These are phyloP conservation scores for Pseudogymnoascus sp. DNA, from an alignment of 2,329 filamentous ascomycete species.

Conservation along the genomic window DNA sequence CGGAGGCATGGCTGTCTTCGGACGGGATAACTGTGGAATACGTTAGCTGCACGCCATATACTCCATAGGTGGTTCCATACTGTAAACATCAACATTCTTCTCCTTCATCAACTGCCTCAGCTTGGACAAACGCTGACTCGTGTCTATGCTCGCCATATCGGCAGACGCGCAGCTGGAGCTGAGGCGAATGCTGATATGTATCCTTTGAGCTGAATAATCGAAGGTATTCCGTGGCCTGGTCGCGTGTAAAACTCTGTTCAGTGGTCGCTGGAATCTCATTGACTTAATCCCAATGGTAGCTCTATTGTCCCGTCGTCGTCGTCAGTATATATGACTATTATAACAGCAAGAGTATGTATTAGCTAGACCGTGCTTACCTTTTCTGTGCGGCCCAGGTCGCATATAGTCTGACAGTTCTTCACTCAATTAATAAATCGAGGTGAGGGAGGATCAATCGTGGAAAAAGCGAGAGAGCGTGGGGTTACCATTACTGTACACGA, in stretches of 20 bases:
- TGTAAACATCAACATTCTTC: constrained; percentile 81
- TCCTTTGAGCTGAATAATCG: not conserved
- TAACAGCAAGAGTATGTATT: not conserved
- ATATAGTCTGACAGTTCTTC: not conserved
- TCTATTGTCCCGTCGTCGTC: not conserved
- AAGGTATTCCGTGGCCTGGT: not conserved
- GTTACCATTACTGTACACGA: constrained; percentile 6
- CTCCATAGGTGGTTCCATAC: constrained; percentile 43
- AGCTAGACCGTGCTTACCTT: not conserved
- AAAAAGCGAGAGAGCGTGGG: not conserved
- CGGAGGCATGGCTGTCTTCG: constrained; percentile 93
- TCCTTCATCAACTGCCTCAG: constrained; percentile 82
- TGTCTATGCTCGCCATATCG: constrained; percentile 71
- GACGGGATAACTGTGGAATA: constrained; percentile 73
- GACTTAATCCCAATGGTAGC: constrained; percentile 10
- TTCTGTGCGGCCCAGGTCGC: constrained; percentile 3
- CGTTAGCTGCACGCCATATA: constrained; percentile 16
- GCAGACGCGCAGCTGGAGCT: constrained; percentile 16
- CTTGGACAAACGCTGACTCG: constrained; percentile 62
- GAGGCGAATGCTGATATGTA: constrained; percentile 11
- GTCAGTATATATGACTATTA: not conserved
- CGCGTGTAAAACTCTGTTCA: constrained; percentile 16
- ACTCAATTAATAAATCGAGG: not conserved
- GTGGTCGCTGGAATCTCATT: constrained; percentile 21
- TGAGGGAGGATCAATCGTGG: not conserved